phyloP scores from a whole-genome alignment of 1,284 basidiomycete species.

The Trichosporon faecale region DNA sequence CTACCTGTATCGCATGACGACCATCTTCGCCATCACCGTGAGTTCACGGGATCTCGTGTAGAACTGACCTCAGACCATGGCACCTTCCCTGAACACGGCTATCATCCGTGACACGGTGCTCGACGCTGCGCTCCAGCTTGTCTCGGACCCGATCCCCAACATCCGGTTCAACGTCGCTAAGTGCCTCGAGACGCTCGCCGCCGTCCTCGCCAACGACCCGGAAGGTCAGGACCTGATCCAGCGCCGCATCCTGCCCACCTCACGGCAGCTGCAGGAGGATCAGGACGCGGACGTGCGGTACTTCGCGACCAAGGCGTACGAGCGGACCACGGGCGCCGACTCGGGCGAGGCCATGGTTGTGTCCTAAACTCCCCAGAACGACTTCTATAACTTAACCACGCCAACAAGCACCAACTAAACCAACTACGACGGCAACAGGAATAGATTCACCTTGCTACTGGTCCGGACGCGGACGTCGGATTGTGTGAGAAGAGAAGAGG shows the following conservation, averaged over 20 bases:
- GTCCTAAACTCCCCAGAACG: slow-evolving; percentile 13
- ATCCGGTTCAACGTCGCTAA: slow-evolving; percentile 99
- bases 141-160: slow-evolving; percentile 93
- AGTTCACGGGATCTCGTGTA: neutral
- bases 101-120: slow-evolving; percentile 85
- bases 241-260: slow-evolving; percentile 71
- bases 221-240: slow-evolving; percentile 74
- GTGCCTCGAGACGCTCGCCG: slow-evolving; percentile 80
- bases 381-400: slow-evolving; percentile 52
- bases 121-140: slow-evolving; percentile 77
- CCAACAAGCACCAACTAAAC: slow-evolving; percentile 64
- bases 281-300: slow-evolving; percentile 81
- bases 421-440: slow-evolving; percentile 54
- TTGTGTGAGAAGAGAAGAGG: neutral
- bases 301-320: slow-evolving; percentile 51
- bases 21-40: slow-evolving; percentile 89
- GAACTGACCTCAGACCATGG: slow-evolving; percentile 64
- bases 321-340: slow-evolving; percentile 47
- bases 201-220: slow-evolving; percentile 62
- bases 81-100: slow-evolving; percentile 82
- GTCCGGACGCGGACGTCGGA: neutral
- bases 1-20: slow-evolving; percentile 98
- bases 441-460: neutral
- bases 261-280: slow-evolving; percentile 87
- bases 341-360: slow-evolving; percentile 40